Evolutionary conservation across 441 rosid genomes (phyloP).

Genomic region (Jatropha podagrica): DNA sequence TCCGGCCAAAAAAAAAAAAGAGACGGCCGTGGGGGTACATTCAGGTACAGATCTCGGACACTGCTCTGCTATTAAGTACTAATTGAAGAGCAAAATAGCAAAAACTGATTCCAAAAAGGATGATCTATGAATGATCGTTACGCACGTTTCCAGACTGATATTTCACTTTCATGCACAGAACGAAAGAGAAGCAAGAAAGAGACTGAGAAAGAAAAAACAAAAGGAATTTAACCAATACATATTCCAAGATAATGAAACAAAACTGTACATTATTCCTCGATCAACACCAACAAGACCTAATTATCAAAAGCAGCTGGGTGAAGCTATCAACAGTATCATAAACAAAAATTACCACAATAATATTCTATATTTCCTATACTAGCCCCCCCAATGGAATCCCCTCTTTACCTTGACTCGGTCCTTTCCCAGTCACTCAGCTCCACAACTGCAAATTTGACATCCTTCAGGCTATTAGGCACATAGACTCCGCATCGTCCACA

Average conservation of each 20-base stretch:
- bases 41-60: too few species aligned
- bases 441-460: neutral
- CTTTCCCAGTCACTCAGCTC: neutral
- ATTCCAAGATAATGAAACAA: slow-evolving; percentile 18
- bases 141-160: neutral
- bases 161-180: neutral
- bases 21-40: too few species aligned
- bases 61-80: too few species aligned
- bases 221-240: slow-evolving; percentile 7
- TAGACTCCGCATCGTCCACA: neutral
- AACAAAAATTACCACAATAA: neutral
- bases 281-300: slow-evolving; percentile 13
- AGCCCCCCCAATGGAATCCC: neutral
- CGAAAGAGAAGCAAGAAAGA: neutral
- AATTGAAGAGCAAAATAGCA: too few species aligned
- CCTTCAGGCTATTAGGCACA: neutral
- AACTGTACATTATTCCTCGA: slow-evolving; percentile 49
- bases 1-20: too few species aligned
- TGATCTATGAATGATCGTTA: too few species aligned
- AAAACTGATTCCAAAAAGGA: too few species aligned
- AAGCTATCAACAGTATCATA: slow-evolving; percentile 25
- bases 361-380: slow-evolving; percentile 16
- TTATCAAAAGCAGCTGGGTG: neutral
- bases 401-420: neutral
- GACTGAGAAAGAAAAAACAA: neutral